Percentiles rank a stretch among this genome's conserved stretches.
These are phyloP conservation scores for Wallacemonas sp. DNA, from an alignment of 208 protist genomes.

Conservation along the genomic window DNA sequence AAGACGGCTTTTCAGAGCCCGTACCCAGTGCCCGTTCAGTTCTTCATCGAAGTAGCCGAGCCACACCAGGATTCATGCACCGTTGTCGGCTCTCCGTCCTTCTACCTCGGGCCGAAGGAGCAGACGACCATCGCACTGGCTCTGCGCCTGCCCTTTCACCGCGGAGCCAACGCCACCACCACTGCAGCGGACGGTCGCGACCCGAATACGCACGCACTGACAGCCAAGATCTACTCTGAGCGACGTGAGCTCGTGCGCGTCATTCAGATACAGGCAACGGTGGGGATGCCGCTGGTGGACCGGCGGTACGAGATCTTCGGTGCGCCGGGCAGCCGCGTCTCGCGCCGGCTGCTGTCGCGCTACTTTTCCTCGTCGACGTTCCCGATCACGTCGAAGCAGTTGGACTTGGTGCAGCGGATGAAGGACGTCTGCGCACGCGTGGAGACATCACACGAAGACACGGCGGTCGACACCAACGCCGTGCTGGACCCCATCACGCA, in stretches of 20 bases:
- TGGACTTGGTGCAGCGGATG: constrained; percentile 63
- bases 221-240: constrained; percentile 64
- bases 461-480: constrained; percentile 63
- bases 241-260: constrained; percentile 63
- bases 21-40: constrained; percentile 59
- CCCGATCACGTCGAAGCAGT: constrained; percentile 35
- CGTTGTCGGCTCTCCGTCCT: constrained; percentile 35
- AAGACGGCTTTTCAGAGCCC: constrained; percentile 70
- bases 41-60: constrained; percentile 65
- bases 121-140: constrained; percentile 54
- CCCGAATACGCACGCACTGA: constrained; percentile 24
- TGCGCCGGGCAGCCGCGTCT: constrained; percentile 49
- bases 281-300: constrained; percentile 73
- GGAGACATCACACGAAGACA: constrained; percentile 40
- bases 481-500: constrained; percentile 88
- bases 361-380: constrained; percentile 64
- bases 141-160: constrained; percentile 39
- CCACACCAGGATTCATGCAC: constrained; percentile 26
- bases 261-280: constrained; percentile 55
- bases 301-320: constrained; percentile 86
- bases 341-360: constrained; percentile 67
- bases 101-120: constrained; percentile 68
- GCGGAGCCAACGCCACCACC: neutral
- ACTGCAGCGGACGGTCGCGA: constrained; percentile 2
- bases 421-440: constrained; percentile 62